Percentiles rank a stretch among this genome's conserved stretches.
These are phyloP conservation scores for Cyberlindnera subsufficiens DNA, from an alignment of 805 yeast species.

Conservation along the genomic window DNA sequence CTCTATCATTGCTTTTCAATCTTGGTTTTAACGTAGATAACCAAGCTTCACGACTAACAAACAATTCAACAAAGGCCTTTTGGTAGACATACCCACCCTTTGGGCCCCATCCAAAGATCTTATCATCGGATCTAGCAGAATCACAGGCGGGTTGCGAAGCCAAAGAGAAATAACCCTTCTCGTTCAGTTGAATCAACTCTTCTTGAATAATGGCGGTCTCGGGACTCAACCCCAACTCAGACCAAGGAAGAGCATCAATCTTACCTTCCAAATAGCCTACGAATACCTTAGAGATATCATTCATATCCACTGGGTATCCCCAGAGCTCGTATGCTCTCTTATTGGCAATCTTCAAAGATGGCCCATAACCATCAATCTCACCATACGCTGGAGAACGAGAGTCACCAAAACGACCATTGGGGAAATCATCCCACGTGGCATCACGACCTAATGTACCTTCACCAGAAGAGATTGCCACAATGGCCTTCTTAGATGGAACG, in stretches of 20 bases:
- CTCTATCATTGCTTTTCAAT: constrained; percentile 38
- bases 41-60: constrained; percentile 74
- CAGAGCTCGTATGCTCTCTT: constrained; percentile 65
- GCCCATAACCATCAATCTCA: constrained; percentile 97
- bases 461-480: constrained; percentile 77
- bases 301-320: constrained; percentile 64
- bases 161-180: constrained; percentile 72
- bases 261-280: constrained; percentile 68
- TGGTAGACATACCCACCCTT: constrained; percentile 82
- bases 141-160: constrained; percentile 96
- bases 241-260: constrained; percentile 84
- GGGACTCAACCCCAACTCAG: constrained; percentile 75
- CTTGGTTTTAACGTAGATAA: constrained; percentile 43
- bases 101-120: constrained; percentile 98
- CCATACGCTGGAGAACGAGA: constrained; percentile 96
- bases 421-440: constrained; percentile 96
- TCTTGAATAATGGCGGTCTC: constrained; percentile 94
- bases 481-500: constrained; percentile 43
- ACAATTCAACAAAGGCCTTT: constrained; percentile 88
- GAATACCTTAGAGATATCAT: constrained; percentile 64
- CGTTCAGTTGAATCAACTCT: constrained; percentile 74
- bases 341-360: constrained; percentile 71
- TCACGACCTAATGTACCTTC: constrained; percentile 80
- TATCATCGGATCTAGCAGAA: constrained; percentile 72
- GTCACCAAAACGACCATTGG: constrained; percentile 94